Base-by-base conservation (phyloP, 768 basidiomycete genomes). In the Amanita subjunquillea region DNA sequence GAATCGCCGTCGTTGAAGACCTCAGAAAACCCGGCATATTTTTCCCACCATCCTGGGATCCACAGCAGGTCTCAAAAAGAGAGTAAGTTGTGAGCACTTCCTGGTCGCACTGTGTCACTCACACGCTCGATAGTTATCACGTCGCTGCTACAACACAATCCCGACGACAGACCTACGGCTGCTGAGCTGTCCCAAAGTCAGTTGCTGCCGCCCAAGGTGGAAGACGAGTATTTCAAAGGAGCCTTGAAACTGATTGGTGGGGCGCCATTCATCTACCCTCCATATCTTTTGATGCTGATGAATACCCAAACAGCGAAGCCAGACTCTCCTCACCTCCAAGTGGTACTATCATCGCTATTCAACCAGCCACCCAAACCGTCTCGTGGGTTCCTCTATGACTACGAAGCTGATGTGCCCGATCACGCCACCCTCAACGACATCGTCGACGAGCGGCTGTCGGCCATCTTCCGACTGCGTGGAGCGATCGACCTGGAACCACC, bases 401-500 rank as follows among this genome's bases (percentile, higher is more conserved):
- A 74, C 40, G 82, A 86, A 53, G 70, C 75, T 4, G 82, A 85
- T 56, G 67, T 79, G 20, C 81, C 84, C 4, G 84, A 88, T 61
- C 78, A 89, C 65, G 72, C 82, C 6, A 73, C 81, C 20, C 63
- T 94, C 58, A 86, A 82, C 58, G 78, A 80, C 9, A 80, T 84
- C 3, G 88, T 94, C 4, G 77, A 85, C 56, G 88, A 93, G 46
- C 80, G 82, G 15, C 70, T 96, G 4, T 72, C 78, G 2, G 71
- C 83, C 2, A 82, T 93, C 15, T 94, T 95, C 66, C 80, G 84
- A 36, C 74, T 94, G 4, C 94, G 94, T 61, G 94, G 94, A 5
- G 93, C 94, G 3, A 80, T 95, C 1, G 82, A 92, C 56, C 84
- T 85, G 67, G 87, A 89, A 58, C 85, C 91, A 0, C 86, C 91